Percentiles rank a stretch among this genome's conserved stretches.
Evolutionary conservation across 1,284 basidiomycete species (phyloP).

Genomic region (Microbotryomycetes sp.): DNA sequence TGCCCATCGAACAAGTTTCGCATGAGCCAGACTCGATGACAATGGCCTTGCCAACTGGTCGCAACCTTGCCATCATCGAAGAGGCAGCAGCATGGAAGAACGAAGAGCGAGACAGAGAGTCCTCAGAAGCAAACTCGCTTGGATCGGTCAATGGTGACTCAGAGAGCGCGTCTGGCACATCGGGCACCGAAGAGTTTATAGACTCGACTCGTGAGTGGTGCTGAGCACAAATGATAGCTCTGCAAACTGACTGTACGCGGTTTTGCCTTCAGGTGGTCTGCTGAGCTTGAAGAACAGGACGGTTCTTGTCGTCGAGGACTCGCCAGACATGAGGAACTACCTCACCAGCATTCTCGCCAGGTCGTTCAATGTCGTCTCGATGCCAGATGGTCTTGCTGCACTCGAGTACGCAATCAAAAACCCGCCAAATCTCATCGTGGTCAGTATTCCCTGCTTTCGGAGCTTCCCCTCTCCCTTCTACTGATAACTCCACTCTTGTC

Average conservation of each 20-base stretch:
- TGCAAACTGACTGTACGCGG: too few relatives aligned
- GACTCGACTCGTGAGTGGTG: not conserved
- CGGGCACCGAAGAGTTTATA: not conserved
- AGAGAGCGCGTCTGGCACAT: not conserved
- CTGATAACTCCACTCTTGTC: not conserved
- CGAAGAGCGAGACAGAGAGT: not conserved
- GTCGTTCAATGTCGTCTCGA: conserved; percentile 33
- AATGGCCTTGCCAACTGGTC: conserved; percentile 7
- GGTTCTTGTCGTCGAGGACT: conserved; percentile 27
- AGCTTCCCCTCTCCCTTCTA: not conserved
- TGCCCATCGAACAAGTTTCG: conserved; percentile 27
- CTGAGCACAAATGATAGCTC: too few relatives aligned
- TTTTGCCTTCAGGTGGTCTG: not conserved
- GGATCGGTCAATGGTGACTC: not conserved
- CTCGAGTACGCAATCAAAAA: conserved; percentile 28
- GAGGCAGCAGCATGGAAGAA: conserved; percentile 23
- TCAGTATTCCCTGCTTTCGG: conserved; percentile 1
- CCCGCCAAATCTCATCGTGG: conserved; percentile 32
- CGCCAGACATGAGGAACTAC: conserved; percentile 29
- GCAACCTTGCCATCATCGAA: conserved; percentile 26
- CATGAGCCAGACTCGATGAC: conserved; percentile 12
- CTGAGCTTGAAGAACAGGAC: conserved; percentile 23
- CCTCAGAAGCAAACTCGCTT: not conserved
- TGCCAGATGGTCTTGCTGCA: conserved; percentile 31
- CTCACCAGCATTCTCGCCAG: conserved; percentile 33